Percentiles rank a stretch among this genome's conserved stretches.
Conservation (phyloP, 345 rosid genomes). For the Euclidium syriacum region DNA sequence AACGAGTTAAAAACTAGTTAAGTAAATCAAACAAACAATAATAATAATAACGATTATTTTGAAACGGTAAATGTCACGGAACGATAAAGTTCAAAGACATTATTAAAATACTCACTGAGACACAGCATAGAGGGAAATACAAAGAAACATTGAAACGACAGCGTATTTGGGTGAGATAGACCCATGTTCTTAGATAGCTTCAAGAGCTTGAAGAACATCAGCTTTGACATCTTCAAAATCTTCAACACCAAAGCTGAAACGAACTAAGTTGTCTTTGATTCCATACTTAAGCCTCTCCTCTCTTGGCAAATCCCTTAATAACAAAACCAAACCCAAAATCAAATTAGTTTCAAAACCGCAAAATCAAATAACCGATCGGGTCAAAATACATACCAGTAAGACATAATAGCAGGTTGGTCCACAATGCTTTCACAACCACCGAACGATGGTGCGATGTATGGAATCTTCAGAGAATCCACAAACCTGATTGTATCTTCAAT, state of each 20-base stretch:
- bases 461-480: slow-evolving; percentile 82
- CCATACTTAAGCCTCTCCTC: slow-evolving; percentile 72
- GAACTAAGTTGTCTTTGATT: slow-evolving; percentile 83
- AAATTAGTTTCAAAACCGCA: not conserved
- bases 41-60: slow-evolving; percentile 2
- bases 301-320: slow-evolving; percentile 75
- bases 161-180: not conserved
- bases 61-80: slow-evolving; percentile 13
- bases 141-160: slow-evolving; percentile 1
- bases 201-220: slow-evolving; percentile 87
- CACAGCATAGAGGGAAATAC: not conserved
- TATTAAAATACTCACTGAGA: not conserved
- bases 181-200: slow-evolving; percentile 38
- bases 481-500: slow-evolving; percentile 61
- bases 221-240: slow-evolving; percentile 87
- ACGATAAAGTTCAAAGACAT: slow-evolving; percentile 20
- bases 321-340: not conserved
- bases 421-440: slow-evolving; percentile 99
- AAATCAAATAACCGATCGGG: not conserved
- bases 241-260: slow-evolving; percentile 95
- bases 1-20: too few species aligned
- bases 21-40: too few species aligned
- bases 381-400: slow-evolving; percentile 68
- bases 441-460: slow-evolving; percentile 96
- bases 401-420: slow-evolving; percentile 99